Evolutionary conservation across 257 asterid genomes (phyloP).

Genomic region (Forsythia suspensa): DNA sequence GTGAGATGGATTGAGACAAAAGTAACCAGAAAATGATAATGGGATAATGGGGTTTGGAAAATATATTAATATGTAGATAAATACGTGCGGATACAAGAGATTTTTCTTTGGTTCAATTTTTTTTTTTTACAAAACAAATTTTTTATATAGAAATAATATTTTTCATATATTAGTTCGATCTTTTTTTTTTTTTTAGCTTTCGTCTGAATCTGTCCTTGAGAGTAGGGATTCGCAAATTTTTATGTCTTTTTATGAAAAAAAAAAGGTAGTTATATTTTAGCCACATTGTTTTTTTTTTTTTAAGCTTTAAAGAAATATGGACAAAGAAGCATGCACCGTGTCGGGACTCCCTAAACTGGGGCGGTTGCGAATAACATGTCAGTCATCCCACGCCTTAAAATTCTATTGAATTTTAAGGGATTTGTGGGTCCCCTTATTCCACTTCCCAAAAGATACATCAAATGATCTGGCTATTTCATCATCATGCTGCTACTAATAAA

Average conservation of each 20-base stretch:
- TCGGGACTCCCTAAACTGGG: constrained; percentile 20
- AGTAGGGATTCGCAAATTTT: constrained; percentile 9
- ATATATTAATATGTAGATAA: no score
- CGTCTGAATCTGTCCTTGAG: no score
- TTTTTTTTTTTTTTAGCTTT: no score
- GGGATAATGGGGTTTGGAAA: constrained; percentile 26
- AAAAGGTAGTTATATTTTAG: not conserved
- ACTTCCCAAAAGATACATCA: not conserved
- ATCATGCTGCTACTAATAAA: not conserved
- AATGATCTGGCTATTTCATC: not conserved
- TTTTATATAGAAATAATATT: no score
- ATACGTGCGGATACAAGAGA: no score
- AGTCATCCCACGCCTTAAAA: constrained; percentile 18
- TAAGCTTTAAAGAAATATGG: not conserved
- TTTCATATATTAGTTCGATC: no score
- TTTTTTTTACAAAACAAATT: no score
- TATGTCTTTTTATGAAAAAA: not conserved
- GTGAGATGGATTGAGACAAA: constrained; percentile 25
- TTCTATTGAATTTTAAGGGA: constrained; percentile 22
- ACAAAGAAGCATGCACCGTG: not conserved
- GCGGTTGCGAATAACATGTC: constrained; percentile 28
- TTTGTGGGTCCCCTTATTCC: not conserved
- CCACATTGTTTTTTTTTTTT: not conserved
- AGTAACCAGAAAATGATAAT: not conserved
- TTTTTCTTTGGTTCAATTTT: no score